phyloP scores from a whole-genome alignment of 2,329 filamentous ascomycete species.

The Zasmidium cellare region DNA sequence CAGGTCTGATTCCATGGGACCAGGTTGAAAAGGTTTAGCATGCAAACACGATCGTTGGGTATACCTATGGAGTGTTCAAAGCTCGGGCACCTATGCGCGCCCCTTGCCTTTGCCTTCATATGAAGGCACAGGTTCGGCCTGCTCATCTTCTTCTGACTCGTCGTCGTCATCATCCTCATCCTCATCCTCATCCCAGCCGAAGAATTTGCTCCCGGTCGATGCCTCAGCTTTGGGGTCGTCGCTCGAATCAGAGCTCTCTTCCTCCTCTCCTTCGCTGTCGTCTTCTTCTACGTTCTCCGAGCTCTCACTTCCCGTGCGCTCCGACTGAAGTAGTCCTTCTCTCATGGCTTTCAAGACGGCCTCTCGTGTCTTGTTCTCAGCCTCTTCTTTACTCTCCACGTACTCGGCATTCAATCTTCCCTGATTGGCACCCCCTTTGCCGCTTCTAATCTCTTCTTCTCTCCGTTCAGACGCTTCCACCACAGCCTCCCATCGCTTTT shows the following conservation, averaged over 20 bases:
- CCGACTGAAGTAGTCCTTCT: conserved; percentile 54
- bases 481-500: conserved; percentile 83
- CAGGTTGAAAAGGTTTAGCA: too few relatives aligned
- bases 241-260: conserved; percentile 32
- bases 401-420: conserved; percentile 78
- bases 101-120: conserved; percentile 48
- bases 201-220: conserved; percentile 55
- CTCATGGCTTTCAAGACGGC: conserved; percentile 72
- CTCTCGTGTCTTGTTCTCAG: conserved; percentile 76
- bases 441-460: conserved; percentile 79
- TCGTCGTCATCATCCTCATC: conserved; percentile 47
- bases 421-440: conserved; percentile 59
- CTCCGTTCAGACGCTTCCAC: conserved; percentile 80
- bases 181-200: conserved; percentile 78
- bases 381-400: conserved; percentile 93
- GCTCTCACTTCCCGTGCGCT: conserved; percentile 41
- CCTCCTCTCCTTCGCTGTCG: conserved; percentile 33
- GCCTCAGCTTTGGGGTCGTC: conserved; percentile 39
- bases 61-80: background rate
- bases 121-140: background rate
- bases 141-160: conserved; percentile 43
- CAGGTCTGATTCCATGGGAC: too few relatives aligned
- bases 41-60: too few relatives aligned
- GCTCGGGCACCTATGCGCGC: conserved; percentile 21
- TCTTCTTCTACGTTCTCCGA: conserved; percentile 47